Evolutionary conservation across 768 basidiomycete genomes (phyloP).

Genomic region (Boletus rex-veris): DNA sequence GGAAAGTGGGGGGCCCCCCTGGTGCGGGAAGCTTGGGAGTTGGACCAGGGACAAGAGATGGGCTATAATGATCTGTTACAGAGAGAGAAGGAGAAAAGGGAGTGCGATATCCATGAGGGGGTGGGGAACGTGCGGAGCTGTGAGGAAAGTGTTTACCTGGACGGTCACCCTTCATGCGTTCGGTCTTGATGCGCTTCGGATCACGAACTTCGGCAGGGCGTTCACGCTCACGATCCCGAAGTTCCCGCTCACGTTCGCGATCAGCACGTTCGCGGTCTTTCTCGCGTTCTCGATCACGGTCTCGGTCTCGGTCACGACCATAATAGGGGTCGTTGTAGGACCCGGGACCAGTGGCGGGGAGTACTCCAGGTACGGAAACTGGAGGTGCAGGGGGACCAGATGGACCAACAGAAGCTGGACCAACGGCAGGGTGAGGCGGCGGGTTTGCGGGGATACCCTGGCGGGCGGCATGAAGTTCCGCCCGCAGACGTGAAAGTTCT

Average conservation of each 20-base stretch:
- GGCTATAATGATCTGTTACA: constrained; percentile 34
- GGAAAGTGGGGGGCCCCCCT: constrained; percentile 30
- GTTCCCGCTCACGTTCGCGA: constrained; percentile 37
- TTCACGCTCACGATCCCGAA: constrained; percentile 46
- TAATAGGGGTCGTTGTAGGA: constrained; percentile 39
- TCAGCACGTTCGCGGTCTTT: constrained; percentile 39
- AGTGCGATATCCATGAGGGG: constrained; percentile 32
- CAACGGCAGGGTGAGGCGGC: constrained; percentile 35
- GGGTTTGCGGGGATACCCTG: constrained; percentile 35
- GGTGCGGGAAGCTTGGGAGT: constrained; percentile 36
- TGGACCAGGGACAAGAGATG: constrained; percentile 37
- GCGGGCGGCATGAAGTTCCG: constrained; percentile 58
- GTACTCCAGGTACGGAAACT: constrained; percentile 29
- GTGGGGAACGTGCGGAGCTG: constrained; percentile 26
- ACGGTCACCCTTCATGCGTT: constrained; percentile 45
- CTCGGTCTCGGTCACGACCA: constrained; percentile 35
- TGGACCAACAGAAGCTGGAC: constrained; percentile 33
- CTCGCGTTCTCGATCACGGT: constrained; percentile 41
- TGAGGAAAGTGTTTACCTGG: constrained; percentile 36
- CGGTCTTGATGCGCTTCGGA: constrained; percentile 57
- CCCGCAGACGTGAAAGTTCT: constrained; percentile 68
- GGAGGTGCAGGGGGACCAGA: constrained; percentile 33
- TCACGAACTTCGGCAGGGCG: constrained; percentile 49
- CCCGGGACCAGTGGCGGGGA: constrained; percentile 29
- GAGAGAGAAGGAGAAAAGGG: constrained; percentile 24